These are phyloP conservation scores for Glycine latifolia DNA, from an alignment of 306 rosid species.

Conservation along the genomic window DNA sequence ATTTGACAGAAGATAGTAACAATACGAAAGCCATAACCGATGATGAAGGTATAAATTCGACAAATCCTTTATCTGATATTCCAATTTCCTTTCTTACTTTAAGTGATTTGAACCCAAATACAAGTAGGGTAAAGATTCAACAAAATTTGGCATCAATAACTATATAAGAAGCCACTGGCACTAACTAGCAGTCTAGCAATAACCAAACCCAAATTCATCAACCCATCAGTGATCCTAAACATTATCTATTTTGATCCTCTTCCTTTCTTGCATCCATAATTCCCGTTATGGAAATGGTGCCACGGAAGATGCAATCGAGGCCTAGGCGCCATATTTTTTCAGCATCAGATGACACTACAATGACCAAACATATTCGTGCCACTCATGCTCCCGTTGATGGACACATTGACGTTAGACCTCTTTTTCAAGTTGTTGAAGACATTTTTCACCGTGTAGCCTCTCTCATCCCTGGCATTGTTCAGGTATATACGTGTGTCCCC, in stretches of 20 bases:
- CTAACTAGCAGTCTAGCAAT: constrained; percentile 17
- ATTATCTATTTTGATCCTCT: background rate
- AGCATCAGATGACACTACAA: constrained; percentile 52
- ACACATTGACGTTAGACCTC: constrained; percentile 51
- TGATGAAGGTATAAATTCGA: constrained; percentile 31
- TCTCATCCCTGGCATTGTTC: constrained; percentile 47
- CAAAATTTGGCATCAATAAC: constrained; percentile 11
- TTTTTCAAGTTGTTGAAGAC: constrained; percentile 61
- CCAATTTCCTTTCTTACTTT: constrained; percentile 40
- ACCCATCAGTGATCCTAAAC: background rate
- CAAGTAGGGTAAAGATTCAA: constrained; percentile 70
- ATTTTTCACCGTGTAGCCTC: constrained; percentile 53
- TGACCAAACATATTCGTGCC: constrained; percentile 54
- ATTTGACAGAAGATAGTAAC: background rate
- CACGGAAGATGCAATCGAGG: constrained; percentile 37
- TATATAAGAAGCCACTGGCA: constrained; percentile 34
- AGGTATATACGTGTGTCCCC: constrained; percentile 26
- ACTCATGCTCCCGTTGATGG: constrained; percentile 58
- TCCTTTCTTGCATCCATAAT: background rate
- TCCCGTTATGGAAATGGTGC: constrained; percentile 36
- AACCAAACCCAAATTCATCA: background rate
- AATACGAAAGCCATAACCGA: background rate
- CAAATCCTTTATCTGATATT: constrained; percentile 42
- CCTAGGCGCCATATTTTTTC: constrained; percentile 50
- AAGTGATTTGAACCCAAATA: constrained; percentile 42